These are phyloP conservation scores for Musa acuminata DNA, from an alignment of 176 grass and related monocot genomes.

Conservation along the genomic window DNA sequence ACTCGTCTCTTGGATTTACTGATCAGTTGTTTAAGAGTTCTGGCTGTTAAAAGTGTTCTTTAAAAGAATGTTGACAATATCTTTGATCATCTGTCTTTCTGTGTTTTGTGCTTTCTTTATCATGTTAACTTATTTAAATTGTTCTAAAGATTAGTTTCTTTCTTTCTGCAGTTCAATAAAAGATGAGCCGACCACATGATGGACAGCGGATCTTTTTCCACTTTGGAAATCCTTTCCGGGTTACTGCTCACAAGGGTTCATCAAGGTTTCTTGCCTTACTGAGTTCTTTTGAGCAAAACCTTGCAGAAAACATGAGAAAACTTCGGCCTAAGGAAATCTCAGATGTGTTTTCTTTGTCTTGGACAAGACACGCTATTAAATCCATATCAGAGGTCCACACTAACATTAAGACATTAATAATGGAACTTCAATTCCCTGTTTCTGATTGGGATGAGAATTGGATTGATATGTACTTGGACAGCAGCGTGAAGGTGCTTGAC, in stretches of 20 bases:
- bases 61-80: too few relatives aligned
- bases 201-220: conserved; percentile 34
- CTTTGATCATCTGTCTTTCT: not conserved
- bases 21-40: not conserved
- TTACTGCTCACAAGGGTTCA: conserved; percentile 31
- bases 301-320: conserved; percentile 46
- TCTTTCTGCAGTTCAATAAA: conserved; percentile 24
- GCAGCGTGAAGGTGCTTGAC: conserved; percentile 69
- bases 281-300: conserved; percentile 40
- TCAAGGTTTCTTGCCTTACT: conserved; percentile 39
- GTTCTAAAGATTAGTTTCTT: not conserved
- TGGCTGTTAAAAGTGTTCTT: too few relatives aligned
- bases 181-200: conserved; percentile 59
- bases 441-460: conserved; percentile 88
- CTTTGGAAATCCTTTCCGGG: conserved; percentile 53
- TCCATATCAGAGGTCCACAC: conserved; percentile 42
- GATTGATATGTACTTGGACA: conserved; percentile 83
- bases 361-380: conserved; percentile 54
- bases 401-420: conserved; percentile 47
- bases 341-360: conserved; percentile 48
- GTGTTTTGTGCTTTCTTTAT: not conserved
- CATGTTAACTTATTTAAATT: not conserved
- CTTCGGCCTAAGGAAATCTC: conserved; percentile 38
- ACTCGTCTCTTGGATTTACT: not conserved
- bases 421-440: conserved; percentile 60